These are phyloP conservation scores for Mucor ambiguus DNA, from an alignment of 371 early-diverging fungal genomes.

Conservation along the genomic window DNA sequence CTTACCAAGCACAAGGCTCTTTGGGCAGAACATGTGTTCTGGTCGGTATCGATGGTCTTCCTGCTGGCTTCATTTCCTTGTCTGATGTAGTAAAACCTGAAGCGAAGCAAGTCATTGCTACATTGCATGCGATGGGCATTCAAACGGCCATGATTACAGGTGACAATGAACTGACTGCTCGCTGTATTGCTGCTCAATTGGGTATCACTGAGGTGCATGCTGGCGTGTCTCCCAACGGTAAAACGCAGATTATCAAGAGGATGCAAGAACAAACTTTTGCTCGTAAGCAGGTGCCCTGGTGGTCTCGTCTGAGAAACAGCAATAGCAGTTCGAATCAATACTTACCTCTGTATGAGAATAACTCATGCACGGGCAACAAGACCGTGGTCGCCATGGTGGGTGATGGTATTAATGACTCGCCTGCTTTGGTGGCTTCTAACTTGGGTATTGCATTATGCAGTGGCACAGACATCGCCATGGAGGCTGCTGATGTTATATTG, in stretches of 20 bases:
- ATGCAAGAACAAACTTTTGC: conserved; percentile 51
- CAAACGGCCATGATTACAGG: conserved; percentile 92
- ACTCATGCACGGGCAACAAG: conserved; percentile 1
- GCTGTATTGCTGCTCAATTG: conserved; percentile 67
- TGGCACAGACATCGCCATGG: conserved; percentile 96
- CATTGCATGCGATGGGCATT: conserved; percentile 77
- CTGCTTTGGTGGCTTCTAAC: conserved; percentile 90
- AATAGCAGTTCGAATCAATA: background rate
- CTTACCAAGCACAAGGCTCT: conserved; percentile 39
- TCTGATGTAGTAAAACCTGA: conserved; percentile 88
- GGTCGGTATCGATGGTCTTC: conserved; percentile 66
- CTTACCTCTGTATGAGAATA: background rate
- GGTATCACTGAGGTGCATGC: conserved; percentile 87
- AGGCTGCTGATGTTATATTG: conserved; percentile 88
- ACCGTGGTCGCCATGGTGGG: conserved; percentile 93
- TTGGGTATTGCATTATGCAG: conserved; percentile 95
- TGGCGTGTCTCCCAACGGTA: conserved; percentile 91
- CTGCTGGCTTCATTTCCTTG: conserved; percentile 81
- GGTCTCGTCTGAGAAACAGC: background rate
- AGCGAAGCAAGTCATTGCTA: conserved; percentile 66
- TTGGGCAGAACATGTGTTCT: conserved; percentile 83
- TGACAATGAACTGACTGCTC: conserved; percentile 84
- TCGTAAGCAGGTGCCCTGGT: conserved; percentile 3
- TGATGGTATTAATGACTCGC: conserved; percentile 99
- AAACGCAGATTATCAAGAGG: conserved; percentile 71